Conservation (phyloP, 139 green algal genomes). For the Pleodorina starrii region DNA sequence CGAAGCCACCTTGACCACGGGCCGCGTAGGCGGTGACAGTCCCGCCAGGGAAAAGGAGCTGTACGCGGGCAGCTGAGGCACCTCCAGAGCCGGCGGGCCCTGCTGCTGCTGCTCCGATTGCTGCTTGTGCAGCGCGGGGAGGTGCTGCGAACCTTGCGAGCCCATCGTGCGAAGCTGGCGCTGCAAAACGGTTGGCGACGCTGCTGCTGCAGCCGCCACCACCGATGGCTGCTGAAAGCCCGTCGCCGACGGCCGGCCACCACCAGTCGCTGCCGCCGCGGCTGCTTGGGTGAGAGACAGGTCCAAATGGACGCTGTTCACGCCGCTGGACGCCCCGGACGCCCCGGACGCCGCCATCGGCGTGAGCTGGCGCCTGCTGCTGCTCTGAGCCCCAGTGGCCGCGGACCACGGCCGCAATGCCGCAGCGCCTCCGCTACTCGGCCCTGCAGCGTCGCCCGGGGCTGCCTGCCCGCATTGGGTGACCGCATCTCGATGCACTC, state of each 20-base stretch:
- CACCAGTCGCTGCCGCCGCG: background rate
- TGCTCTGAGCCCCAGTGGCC: background rate
- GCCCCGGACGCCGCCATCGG: background rate
- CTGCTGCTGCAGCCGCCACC: background rate
- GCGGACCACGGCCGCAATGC: background rate
- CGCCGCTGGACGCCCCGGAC: background rate
- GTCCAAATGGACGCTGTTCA: background rate
- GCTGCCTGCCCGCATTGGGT: background rate
- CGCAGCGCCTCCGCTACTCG: background rate
- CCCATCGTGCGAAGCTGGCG: background rate
- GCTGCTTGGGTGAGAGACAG: slow-evolving; percentile 22
- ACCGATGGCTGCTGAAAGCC: background rate
- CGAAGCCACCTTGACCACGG: background rate
- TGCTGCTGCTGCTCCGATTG: background rate
- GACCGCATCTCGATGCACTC: background rate
- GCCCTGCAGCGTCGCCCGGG: background rate
- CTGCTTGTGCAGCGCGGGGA: background rate
- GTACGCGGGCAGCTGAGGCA: background rate
- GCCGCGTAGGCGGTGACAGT: background rate
- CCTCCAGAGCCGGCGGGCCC: background rate
- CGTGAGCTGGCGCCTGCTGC: background rate
- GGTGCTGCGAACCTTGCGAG: background rate
- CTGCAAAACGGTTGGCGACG: background rate
- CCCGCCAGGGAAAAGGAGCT: background rate
- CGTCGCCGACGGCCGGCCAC: background rate